These are phyloP conservation scores for Fusarium odoratissimum DNA, from an alignment of 2,329 filamentous ascomycete genomes.

Conservation along the genomic window DNA sequence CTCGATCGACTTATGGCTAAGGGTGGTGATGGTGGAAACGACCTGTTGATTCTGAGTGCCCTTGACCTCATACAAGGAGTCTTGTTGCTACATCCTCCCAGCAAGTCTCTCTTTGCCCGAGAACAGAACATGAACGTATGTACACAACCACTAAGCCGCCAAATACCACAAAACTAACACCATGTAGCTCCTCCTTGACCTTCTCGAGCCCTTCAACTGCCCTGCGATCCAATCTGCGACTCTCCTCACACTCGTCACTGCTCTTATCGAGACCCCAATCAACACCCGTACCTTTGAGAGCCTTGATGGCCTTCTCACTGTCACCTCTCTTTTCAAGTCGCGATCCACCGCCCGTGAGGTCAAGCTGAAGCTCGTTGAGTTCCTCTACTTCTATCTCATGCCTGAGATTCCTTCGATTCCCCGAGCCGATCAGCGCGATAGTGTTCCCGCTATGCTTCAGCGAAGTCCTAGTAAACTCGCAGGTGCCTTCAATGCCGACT, in stretches of 20 bases:
- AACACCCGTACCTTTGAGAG: slow-evolving; percentile 94
- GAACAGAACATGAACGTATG: slow-evolving; percentile 94
- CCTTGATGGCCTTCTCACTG: slow-evolving; percentile 89
- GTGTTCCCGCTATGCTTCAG: slow-evolving; percentile 66
- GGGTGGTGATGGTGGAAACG: slow-evolving; percentile 83
- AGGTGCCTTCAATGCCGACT: slow-evolving; percentile 61
- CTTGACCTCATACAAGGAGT: slow-evolving; percentile 91
- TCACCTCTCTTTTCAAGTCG: slow-evolving; percentile 93
- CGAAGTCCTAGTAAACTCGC: slow-evolving; percentile 76
- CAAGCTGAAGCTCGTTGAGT: slow-evolving; percentile 96
- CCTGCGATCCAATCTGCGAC: slow-evolving; percentile 92
- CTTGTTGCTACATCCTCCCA: slow-evolving; percentile 89
- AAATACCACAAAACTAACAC: slow-evolving; percentile 20
- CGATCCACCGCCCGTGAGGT: slow-evolving; percentile 87
- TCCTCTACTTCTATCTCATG: slow-evolving; percentile 98
- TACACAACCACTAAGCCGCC: slow-evolving; percentile 16
- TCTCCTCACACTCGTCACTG: slow-evolving; percentile 88
- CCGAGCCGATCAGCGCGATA: slow-evolving; percentile 58
- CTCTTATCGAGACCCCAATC: slow-evolving; percentile 84
- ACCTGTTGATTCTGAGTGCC: slow-evolving; percentile 87
- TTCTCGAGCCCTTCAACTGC: slow-evolving; percentile 92
- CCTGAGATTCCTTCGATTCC: slow-evolving; percentile 78
- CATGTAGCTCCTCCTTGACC: slow-evolving; percentile 82
- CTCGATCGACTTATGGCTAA: slow-evolving; percentile 88
- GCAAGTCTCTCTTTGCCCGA: slow-evolving; percentile 84